Evolutionary conservation across 83 land plant genomes (phyloP), one percentile per base, ranked within the genome.

Genomic region (Isoetes engelmannii): DNA sequence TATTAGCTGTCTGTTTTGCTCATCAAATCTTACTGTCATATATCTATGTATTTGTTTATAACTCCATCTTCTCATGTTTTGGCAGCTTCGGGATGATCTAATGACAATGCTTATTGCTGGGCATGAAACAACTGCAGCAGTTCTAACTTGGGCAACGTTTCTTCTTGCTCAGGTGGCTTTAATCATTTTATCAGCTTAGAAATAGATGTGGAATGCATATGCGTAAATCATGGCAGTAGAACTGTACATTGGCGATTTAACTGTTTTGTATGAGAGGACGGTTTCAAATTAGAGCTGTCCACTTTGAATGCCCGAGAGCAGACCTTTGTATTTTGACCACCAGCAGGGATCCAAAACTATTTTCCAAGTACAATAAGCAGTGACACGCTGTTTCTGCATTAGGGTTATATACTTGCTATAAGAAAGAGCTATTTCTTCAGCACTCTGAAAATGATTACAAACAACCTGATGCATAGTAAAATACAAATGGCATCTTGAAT

Each of bases 91-190:
- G 65, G 98, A 94, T 85, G 98, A 94, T 68, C 81, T 94, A 55
- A 94, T 94, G 98, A 94, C 98, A 21, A 90, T 94, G 96, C 90
- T 94, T 70, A 90, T 94, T 78, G 98, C 98, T 72, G 98, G 98
- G 42, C 98, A 94, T 83, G 98, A 94, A 82, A 94, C 98, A 47
- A 94, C 98, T 7, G 96, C 96, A 48, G 98, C 98, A 63, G 96
- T 94, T 64, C 96, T 94, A 61, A 94, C 98, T 41, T 94, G 98
- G 98, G 87, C 98, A 65, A 80, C 87, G 71, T 94, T 79, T 68
- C 71, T 90, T 48, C 92, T 94, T 74, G 88, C 98, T 5, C 96
- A 90, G 83, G 98, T 90, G 74, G 54, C 61, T 44, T 60, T 13
- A 6, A 43, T 1, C 2, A 10, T 20, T 12, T 15, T 18, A 15